Base-by-base conservation (phyloP, 805 yeast genomes). In the Kodamaea lidongshanica region DNA sequence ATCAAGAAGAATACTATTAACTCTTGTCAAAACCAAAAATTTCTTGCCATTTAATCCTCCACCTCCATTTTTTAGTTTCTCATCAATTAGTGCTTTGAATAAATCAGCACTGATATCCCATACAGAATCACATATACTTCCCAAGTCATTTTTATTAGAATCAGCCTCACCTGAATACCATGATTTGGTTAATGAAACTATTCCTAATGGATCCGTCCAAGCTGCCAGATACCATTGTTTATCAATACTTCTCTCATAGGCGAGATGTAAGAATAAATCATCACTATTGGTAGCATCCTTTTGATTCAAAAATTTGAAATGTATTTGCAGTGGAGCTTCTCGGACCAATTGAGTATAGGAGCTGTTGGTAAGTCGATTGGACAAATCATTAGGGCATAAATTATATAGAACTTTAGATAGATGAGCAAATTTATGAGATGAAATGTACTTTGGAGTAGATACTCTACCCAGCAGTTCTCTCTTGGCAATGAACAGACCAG, bases 181-280 rank as follows among this genome's bases (percentile, higher is more conserved):
- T 0, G 86, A 69, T 40, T 74, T 78, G 0, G 78, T 70, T 26
- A 65, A 67, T 11, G 77, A 71, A 8, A 74, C 65, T 3, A 65
- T 62, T 0, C 95, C 95, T 50, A 71, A 69, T 28, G 88, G 89
- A 46, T 89, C 95, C 0, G 92, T 68, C 94, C 96, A 86, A 1
- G 94, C 79, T 0, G 85, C 94, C 13, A 78, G 74, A 25, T 86
- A 67, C 95, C 96, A 89, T 32, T 74, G 75, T 37, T 76, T 77
- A 51, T 88, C 95, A 3, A 72, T 63, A 0, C 95, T 80, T 30
- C 94, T 54, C 17, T 86, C 85, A 45, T 88, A 89, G 1, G 95
- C 86, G 7, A 92, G 65, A 49, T 92, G 97, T 13, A 89, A 62
- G 43, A 76, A 83, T 1, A 83, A 65, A 45, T 87, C 95, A 37